Evolutionary conservation across 306 rosid species (phyloP), one percentile per base, ranked within the genome.

Genomic region (Quercus parvula): DNA sequence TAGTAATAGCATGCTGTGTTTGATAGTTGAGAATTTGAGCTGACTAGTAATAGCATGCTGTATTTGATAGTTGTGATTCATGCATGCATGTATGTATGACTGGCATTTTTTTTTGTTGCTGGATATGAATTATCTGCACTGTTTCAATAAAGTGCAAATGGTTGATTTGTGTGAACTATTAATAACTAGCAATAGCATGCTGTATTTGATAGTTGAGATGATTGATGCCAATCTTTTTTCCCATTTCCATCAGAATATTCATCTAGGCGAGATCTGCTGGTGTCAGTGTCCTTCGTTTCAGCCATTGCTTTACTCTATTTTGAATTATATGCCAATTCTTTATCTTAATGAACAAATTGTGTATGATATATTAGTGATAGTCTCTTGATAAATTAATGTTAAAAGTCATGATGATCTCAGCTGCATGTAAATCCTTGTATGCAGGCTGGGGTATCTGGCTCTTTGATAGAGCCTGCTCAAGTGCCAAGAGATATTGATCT

Each of bases 381-480:
- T n/a, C 24, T 11, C n/a, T 15, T 20, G 22, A 74, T 24, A n/a
- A 30, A 76, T 76, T 24, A 25, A 56, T 38, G 14, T 4, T 57
- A 55, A 17, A 41, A 74, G 72, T 56, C 59, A 69, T 52, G 2
- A 62, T 80, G 71, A 78, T 71, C 75, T 78, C 18, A 27, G 22
- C 77, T 51, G 76, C 67, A 35, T 28, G 33, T 83, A 38, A 77
- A 68, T 70, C 70, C 52, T 67, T 73, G 71, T 73, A 58, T 77
- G 85, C 85, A 95, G 99, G 90, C 73, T 54, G 99, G 90, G 63
- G 87, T 75, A 79, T 89, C 97, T 76, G 94, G 85, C 78, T 85
- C 94, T 70, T 84, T 84, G 78, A 81, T 91, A 55, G 99, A 95
- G 79, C 79, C 95, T 66, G 81, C 84, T 83, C 93, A 91, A 73